Evolutionary conservation across 306 rosid species (phyloP).

Genomic region (Geum urbanum): DNA sequence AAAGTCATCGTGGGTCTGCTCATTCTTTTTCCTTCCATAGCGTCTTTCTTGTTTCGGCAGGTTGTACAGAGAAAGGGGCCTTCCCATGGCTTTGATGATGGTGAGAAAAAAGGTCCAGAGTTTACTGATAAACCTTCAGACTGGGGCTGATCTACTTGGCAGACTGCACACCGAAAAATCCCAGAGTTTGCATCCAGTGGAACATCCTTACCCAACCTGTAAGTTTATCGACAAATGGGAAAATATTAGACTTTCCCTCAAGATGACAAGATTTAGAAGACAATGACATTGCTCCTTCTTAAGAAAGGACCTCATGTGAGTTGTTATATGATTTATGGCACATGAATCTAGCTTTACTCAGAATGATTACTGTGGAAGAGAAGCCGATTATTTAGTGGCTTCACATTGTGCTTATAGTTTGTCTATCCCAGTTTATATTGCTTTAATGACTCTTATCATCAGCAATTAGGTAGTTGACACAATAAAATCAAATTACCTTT

Average conservation of each 20-base stretch:
- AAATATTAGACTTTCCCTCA: slow-evolving; percentile 11
- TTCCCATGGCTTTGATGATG: slow-evolving; percentile 89
- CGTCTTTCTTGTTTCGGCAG: slow-evolving; percentile 87
- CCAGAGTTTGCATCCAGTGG: slow-evolving; percentile 57
- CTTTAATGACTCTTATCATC: neutral
- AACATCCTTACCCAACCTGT: slow-evolving; percentile 89
- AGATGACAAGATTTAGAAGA: neutral
- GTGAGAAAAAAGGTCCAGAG: slow-evolving; percentile 75
- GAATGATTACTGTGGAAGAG: neutral
- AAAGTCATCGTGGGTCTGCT: slow-evolving; percentile 52
- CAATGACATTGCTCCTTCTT: neutral
- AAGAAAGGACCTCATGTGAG: neutral
- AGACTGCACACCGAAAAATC: slow-evolving; percentile 84
- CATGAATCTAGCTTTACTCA: neutral
- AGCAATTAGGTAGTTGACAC: neutral
- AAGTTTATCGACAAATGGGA: slow-evolving; percentile 25
- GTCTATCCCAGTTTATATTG: neutral
- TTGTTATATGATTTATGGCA: neutral
- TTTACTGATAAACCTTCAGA: slow-evolving; percentile 68
- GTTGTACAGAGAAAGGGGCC: slow-evolving; percentile 85
- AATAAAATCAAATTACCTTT: slow-evolving; percentile 44
- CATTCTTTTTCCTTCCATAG: slow-evolving; percentile 93
- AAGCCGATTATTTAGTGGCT: neutral
- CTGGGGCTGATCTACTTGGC: slow-evolving; percentile 90
- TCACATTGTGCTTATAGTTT: neutral